Base-by-base conservation (phyloP, 257 asterid genomes). In the Salvia hispanica region DNA sequence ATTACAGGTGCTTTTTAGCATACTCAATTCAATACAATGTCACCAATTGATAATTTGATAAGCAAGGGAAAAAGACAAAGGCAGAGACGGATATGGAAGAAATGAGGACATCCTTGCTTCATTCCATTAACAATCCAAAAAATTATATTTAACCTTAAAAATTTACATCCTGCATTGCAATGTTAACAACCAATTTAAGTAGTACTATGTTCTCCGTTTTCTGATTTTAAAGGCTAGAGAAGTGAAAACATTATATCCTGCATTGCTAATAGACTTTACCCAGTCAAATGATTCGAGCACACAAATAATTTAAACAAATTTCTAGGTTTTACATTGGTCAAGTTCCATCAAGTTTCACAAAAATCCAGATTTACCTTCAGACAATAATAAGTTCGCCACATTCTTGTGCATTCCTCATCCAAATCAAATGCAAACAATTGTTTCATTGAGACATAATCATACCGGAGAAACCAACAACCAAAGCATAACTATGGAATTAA, bases 1-100 rank as follows among this genome's bases (percentile, higher is more conserved):
- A 61, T 68, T 48, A 45, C 50, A 54, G 25, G 31, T 73, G 58
- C 69, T 64, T 72, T 64, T 63, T 40, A 70, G 52, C 39, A 28
- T 70, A 54, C 47, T 33, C 72, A 46, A 37, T 39, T 28, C 7
- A 33, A 53, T 13, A 59, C 16, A 62, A 46, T 44, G 40, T 9
- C 13, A 31, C 60, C 39, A 66, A 48, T 21, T 48, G 7, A 42
- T 63, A 39, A 66, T 42, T 34, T 56, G 7, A 34, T 34, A 56
- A 57, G 33, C 33, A 62, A 10, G 10, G 4, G 37, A 45, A 61
- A 7, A 25, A 55, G 42, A 53, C 14, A n/a, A 47, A 5, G 61
- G 48, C 68, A 37, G 58, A 57, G 18, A 25, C 2, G 42, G 34
- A 52, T 12, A 11, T 28, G 52, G 42, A 9, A 61, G 16, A 74